phyloP scores from a whole-genome alignment of 1,139 yeast genomes.

The Candida smagusa region DNA sequence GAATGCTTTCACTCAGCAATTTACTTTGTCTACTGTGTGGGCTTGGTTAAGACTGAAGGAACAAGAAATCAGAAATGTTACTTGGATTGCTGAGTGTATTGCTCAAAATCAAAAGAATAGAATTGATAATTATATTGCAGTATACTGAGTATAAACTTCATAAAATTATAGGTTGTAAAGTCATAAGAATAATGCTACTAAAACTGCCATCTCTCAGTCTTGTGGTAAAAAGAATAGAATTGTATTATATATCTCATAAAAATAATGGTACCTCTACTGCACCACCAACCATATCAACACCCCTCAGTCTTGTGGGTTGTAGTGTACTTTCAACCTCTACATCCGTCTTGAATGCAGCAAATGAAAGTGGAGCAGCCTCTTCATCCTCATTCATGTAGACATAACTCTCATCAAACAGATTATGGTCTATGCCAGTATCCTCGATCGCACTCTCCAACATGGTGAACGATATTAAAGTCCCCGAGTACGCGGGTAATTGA shows the following conservation, averaged over 20 bases:
- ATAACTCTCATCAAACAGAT: conserved; percentile 24
- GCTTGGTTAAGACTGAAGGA: conserved; percentile 96
- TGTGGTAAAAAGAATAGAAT: conserved; percentile 1
- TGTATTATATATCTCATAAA: no score
- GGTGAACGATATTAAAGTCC: conserved; percentile 61
- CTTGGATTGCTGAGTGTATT: conserved; percentile 98
- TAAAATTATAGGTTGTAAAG: neutral
- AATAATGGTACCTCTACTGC: conserved; percentile 42
- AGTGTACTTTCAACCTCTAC: conserved; percentile 11
- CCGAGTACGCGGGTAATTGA: conserved; percentile 41
- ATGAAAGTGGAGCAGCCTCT: conserved; percentile 14
- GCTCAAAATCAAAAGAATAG: conserved; percentile 84
- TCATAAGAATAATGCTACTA: no score
- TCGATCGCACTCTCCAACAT: conserved; percentile 43
- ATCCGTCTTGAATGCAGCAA: conserved; percentile 15
- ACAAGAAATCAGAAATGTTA: conserved; percentile 92
- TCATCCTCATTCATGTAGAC: conserved; percentile 18
- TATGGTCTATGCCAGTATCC: conserved; percentile 4
- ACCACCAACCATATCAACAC: conserved; percentile 28
- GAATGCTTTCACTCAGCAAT: conserved; percentile 95
- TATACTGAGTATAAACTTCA: conserved; percentile 35
- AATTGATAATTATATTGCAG: conserved; percentile 74
- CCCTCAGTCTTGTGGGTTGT: conserved; percentile 8
- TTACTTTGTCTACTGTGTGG: conserved; percentile 87
- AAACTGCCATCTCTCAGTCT: no score